Evolutionary conservation across 768 basidiomycete genomes (phyloP).

Genomic region (Strobilomyces echinocephalus): DNA sequence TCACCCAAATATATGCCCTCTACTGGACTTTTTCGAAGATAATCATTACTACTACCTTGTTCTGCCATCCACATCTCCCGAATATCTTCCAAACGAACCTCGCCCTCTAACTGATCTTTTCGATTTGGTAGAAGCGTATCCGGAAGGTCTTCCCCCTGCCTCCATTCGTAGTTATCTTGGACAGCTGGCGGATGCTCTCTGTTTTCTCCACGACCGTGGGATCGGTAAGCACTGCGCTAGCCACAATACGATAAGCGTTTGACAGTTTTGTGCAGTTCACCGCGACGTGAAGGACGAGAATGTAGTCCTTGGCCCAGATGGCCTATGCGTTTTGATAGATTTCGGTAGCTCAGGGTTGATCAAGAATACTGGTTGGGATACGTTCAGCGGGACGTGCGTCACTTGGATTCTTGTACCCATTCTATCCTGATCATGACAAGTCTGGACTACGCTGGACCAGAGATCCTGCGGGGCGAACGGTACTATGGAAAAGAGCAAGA

Average conservation of each 20-base stretch:
- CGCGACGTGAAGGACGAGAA: constrained; percentile 99
- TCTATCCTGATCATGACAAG: constrained; percentile 34
- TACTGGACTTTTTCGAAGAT: constrained; percentile 97
- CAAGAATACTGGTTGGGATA: constrained; percentile 83
- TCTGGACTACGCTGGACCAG: constrained; percentile 92
- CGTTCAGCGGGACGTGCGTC: constrained; percentile 88
- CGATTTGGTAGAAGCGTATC: constrained; percentile 88
- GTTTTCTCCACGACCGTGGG: constrained; percentile 85
- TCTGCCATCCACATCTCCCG: constrained; percentile 70
- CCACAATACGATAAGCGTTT: constrained; percentile 6
- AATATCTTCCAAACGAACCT: constrained; percentile 46
- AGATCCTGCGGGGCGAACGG: constrained; percentile 90
- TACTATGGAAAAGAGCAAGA: constrained; percentile 97
- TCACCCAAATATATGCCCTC: constrained; percentile 91
- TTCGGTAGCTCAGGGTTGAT: constrained; percentile 91
- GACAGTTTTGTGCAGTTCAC: constrained; percentile 54
- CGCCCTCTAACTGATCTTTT: constrained; percentile 80
- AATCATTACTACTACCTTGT: constrained; percentile 94
- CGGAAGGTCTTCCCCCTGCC: constrained; percentile 73
- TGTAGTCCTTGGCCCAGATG: constrained; percentile 75
- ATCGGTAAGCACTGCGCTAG: constrained; percentile 57
- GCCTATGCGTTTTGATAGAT: constrained; percentile 89
- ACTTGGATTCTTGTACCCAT: neutral
- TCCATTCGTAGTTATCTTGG: constrained; percentile 81
- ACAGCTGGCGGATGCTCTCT: constrained; percentile 88